Percentiles rank a stretch among this genome's conserved stretches.
phyloP scores from a whole-genome alignment of 768 basidiomycete species.

The Leccinum uliginosum region DNA sequence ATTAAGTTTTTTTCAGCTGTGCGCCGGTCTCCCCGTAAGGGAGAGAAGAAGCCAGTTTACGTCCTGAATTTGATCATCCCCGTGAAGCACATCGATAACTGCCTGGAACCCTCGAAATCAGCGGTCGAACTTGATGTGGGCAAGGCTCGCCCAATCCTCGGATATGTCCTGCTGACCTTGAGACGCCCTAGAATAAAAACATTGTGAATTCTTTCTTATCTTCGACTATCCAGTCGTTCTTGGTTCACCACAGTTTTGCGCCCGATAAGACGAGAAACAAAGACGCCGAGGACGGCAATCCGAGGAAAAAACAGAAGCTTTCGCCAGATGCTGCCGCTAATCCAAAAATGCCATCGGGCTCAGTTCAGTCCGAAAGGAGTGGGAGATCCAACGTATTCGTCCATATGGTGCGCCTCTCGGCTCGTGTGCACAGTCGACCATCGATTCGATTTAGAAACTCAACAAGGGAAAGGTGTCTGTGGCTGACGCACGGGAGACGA shows the following conservation, averaged over 20 bases:
- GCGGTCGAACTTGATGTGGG: slow-evolving; percentile 64
- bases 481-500: slow-evolving; percentile 27
- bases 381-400: slow-evolving; percentile 6
- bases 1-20: slow-evolving; percentile 34
- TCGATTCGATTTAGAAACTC: slow-evolving; percentile 10
- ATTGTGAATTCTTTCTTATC: slow-evolving; percentile 53
- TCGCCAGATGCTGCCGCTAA: slow-evolving; percentile 16
- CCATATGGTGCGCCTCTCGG: slow-evolving; percentile 19
- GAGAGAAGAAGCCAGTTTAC: slow-evolving; percentile 77
- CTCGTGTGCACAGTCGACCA: slow-evolving; percentile 2
- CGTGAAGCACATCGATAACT: slow-evolving; percentile 65
- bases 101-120: slow-evolving; percentile 74
- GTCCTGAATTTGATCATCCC: slow-evolving; percentile 74
- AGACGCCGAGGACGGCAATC: slow-evolving; percentile 24
- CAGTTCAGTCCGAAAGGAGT: slow-evolving; percentile 5
- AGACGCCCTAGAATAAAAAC: slow-evolving; percentile 49
- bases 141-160: slow-evolving; percentile 8
- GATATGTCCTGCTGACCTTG: slow-evolving; percentile 8
- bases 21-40: slow-evolving; percentile 74
- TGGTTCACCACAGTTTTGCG: slow-evolving; percentile 59
- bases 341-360: slow-evolving; percentile 3
- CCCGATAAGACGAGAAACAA: slow-evolving; percentile 17
- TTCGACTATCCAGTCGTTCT: slow-evolving; percentile 55
- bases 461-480: slow-evolving; percentile 17
- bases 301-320: slow-evolving; percentile 51